These are phyloP conservation scores for Hanseniaspora lachancei DNA, from an alignment of 805 yeast species.

Conservation along the genomic window DNA sequence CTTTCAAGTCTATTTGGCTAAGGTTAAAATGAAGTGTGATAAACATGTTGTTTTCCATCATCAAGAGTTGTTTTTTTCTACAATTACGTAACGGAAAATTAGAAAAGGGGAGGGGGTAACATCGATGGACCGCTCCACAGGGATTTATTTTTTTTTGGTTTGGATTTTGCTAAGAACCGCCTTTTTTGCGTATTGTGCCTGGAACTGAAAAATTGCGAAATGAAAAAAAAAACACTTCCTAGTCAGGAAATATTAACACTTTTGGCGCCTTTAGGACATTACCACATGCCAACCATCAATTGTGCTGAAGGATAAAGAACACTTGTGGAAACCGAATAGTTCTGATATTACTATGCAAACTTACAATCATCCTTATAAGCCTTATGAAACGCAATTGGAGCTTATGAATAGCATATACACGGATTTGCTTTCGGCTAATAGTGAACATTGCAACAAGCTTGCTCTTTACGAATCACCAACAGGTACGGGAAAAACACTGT, in stretches of 20 bases:
- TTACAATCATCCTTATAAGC: constrained; percentile 67
- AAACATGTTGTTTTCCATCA: no score
- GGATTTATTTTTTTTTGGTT: no score
- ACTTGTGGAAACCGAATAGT: no score
- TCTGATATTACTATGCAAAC: neutral
- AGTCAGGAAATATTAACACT: neutral
- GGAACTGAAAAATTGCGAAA: neutral
- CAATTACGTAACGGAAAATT: no score
- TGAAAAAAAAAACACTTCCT: neutral
- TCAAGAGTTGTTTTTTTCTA: no score
- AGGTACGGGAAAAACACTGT: constrained; percentile 85
- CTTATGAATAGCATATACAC: constrained; percentile 67
- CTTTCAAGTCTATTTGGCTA: no score
- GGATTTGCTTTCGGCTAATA: constrained; percentile 33
- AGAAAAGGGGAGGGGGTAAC: no score
- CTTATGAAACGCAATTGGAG: constrained; percentile 64
- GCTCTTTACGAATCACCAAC: constrained; percentile 89
- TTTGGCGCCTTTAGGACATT: neutral
- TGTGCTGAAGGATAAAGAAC: neutral
- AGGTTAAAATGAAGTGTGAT: no score
- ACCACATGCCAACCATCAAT: neutral
- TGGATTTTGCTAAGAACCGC: no score
- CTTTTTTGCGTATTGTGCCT: neutral
- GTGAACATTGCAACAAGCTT: constrained; percentile 35
- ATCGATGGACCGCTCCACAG: no score